Percentiles rank a stretch among this genome's conserved stretches.
These are phyloP conservation scores for Rubroboletus satanas DNA, from an alignment of 768 basidiomycete genomes.

Conservation along the genomic window DNA sequence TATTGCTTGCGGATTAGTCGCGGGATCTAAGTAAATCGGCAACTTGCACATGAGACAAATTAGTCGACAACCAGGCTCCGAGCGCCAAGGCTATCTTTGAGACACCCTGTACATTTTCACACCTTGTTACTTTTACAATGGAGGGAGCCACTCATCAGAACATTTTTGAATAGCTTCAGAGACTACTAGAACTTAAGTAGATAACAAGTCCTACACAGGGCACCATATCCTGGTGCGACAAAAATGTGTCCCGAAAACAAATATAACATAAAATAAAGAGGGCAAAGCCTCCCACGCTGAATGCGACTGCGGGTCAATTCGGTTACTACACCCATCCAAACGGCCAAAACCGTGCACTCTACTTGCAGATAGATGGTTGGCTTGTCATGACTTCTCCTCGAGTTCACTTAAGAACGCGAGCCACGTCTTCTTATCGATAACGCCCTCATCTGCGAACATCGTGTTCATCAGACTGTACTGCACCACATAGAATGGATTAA, in stretches of 20 bases:
- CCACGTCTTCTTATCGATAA: constrained; percentile 95
- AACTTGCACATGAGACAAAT: no score
- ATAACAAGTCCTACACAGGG: neutral
- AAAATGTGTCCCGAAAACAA: neutral
- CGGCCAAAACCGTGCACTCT: neutral
- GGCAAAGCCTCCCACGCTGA: neutral
- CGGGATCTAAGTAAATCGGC: no score
- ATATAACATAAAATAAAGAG: neutral
- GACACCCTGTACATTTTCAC: no score
- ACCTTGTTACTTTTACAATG: neutral
- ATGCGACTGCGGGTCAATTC: neutral
- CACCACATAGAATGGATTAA: constrained; percentile 3
- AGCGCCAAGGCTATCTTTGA: no score
- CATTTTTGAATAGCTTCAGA: neutral
- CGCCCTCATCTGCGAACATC: constrained; percentile 63
- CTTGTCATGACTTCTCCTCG: constrained; percentile 48
- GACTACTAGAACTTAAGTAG: neutral
- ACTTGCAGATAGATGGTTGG: neutral
- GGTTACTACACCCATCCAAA: neutral
- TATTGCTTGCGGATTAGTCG: neutral
- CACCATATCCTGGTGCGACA: neutral
- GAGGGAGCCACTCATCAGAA: no score
- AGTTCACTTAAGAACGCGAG: constrained; percentile 78
- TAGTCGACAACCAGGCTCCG: no score
- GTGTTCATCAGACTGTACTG: neutral